Base-by-base conservation (phyloP, 1,284 basidiomycete species). In the Microbotryum saponariae region DNA sequence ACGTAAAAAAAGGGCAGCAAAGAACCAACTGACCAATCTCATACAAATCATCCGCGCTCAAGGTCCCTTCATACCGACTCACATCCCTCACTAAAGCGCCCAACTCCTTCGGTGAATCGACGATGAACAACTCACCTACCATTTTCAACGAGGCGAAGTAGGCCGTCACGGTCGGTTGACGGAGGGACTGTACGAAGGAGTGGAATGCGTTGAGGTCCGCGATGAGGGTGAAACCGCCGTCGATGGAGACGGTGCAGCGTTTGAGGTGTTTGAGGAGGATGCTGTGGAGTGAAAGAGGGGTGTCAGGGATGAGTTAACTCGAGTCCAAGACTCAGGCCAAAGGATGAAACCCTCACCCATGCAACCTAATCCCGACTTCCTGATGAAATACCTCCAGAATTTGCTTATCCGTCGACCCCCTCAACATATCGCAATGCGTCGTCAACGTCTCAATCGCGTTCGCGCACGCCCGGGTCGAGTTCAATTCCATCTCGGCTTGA, bases 301-400 rank as follows among this genome's bases (percentile, higher is more conserved):
- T 1, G 27, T 27, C 27, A 27, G 6, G 27, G 27, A 27, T 27
- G 4, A 27, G 27, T 27, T 27, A 1, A 5, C 6, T 27, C 27
- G 6, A 6, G 27, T 5, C 25, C 25, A 25, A 25, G 57, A n/a
- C 29, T 3, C 4, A 58, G 53, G 18, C 29, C 54, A 25, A 33
- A 33, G 27, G 50, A 37, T 31, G 16, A n/a, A 10, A 77, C 82
- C 27, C 27, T 72, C 62, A 96, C 93, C 82, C 85, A 72, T 96
- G 88, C 21, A 98, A 76, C 27, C 96, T 84, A 63, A 96, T 85
- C 1, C 93, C 92, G 52, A 98, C 88, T 76, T 99, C 94, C 76
- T 94, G 88, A 74, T 97, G 91, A 76, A 98, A 97, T 2, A 98
- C 92, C 71, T 97, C 94, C 23, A 98, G 78, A 2, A 98, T 91